Evolutionary conservation across 2,329 filamentous ascomycete species (phyloP).

Genomic region (Nothophaeocryptopus gaeumannii): DNA sequence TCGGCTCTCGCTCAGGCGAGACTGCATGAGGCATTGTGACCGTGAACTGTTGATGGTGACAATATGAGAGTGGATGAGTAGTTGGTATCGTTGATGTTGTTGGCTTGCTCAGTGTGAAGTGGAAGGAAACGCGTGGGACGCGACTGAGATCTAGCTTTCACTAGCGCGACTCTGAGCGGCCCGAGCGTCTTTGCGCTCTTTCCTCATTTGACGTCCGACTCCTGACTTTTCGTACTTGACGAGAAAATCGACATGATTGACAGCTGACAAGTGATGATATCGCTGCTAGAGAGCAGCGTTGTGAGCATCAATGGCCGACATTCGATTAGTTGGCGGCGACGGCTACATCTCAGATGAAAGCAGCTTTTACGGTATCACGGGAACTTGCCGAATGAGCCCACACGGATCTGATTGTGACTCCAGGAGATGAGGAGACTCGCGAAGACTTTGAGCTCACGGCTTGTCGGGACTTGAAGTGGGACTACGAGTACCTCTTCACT

Average conservation of each 20-base stretch:
- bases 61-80: not conserved
- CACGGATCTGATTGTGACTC: not conserved
- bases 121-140: not conserved
- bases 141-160: not conserved
- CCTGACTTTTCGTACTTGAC: not conserved
- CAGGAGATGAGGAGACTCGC: conserved; percentile 16
- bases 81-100: not conserved
- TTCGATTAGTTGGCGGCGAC: conserved; percentile 9
- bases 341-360: conserved; percentile 42
- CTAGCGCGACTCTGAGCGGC: not conserved
- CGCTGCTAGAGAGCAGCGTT: not conserved
- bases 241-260: not conserved
- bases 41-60: not conserved
- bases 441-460: conserved; percentile 6
- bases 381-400: not conserved
- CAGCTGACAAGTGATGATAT: not conserved
- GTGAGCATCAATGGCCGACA: conserved; percentile 3
- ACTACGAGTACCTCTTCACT: conserved; percentile 5
- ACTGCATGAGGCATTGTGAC: conserved; percentile 47
- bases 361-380: conserved; percentile 42
- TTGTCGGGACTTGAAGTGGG: conserved; percentile 3
- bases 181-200: not conserved
- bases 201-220: not conserved
- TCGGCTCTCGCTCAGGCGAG: conserved; percentile 32
- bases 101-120: not conserved